phyloP scores from a whole-genome alignment of 495 filamentous ascomycete species.

The Penicillium fimorum region DNA sequence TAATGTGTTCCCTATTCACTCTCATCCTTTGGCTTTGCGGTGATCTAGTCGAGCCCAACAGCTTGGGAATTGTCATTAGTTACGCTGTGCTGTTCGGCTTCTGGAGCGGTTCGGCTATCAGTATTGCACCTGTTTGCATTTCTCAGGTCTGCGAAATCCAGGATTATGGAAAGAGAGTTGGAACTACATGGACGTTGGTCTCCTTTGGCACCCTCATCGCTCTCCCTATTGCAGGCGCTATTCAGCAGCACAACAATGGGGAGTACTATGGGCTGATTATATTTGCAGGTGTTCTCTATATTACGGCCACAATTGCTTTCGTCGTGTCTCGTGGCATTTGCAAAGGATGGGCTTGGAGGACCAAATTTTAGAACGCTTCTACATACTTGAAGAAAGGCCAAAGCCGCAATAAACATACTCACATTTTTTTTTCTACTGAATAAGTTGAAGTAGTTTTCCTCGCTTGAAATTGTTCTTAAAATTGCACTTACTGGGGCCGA shows the following conservation, averaged over 20 bases:
- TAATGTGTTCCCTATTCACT: conserved; percentile 50
- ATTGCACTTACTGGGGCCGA: no score
- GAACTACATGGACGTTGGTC: conserved; percentile 58
- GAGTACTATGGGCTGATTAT: conserved; percentile 50
- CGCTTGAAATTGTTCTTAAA: no score
- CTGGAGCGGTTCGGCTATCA: conserved; percentile 56
- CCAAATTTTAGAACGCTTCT: conserved; percentile 11
- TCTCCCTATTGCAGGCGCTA: conserved; percentile 72
- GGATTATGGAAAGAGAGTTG: conserved; percentile 61
- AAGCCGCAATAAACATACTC: no score
- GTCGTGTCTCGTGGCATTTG: conserved; percentile 47
- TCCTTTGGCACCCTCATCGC: conserved; percentile 64
- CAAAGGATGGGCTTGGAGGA: conserved; percentile 38
- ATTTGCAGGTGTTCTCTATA: conserved; percentile 53
- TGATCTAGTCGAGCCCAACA: conserved; percentile 10
- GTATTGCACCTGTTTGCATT: conserved; percentile 59
- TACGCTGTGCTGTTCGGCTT: conserved; percentile 63
- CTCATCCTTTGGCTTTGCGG: conserved; percentile 52
- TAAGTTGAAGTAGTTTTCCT: no score
- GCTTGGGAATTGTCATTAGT: conserved; percentile 48
- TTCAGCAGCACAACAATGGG: conserved; percentile 21
- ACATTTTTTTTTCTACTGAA: no score
- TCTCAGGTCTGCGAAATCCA: conserved; percentile 57
- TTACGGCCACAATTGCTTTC: conserved; percentile 46
- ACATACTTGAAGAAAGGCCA: no score